A percentile compares a stretch with the other conserved stretches of the same genome.
Conservation (phyloP, 305 asterid species). For the Fraxinus sp. region DNA sequence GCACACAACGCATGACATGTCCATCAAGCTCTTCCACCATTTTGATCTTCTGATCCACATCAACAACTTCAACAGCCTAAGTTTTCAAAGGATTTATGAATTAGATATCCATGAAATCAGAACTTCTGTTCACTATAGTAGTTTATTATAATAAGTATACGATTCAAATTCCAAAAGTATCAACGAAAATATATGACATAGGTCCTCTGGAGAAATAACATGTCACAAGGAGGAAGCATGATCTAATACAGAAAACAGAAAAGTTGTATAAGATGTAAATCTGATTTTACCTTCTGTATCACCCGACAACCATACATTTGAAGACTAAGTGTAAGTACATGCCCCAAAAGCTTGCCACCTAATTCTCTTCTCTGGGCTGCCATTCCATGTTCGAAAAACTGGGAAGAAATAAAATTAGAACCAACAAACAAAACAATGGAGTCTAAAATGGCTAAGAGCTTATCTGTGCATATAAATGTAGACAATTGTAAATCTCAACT, state of each 20-base stretch:
- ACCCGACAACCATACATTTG: conserved; percentile 95
- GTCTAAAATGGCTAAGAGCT: neutral
- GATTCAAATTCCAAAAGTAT: neutral
- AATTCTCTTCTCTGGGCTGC: conserved; percentile 71
- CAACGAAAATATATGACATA: neutral
- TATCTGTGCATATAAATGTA: neutral
- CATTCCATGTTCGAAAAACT: conserved; percentile 89
- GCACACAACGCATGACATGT: conserved; percentile 94
- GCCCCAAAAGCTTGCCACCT: conserved; percentile 65
- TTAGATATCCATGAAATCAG: neutral
- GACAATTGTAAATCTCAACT: conserved; percentile 1
- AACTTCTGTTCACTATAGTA: neutral
- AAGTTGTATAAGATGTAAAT: conserved; percentile 7
- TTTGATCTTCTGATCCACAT: conserved; percentile 87
- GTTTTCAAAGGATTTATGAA: conserved; percentile 7
- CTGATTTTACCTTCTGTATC: conserved; percentile 69
- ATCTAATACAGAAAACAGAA: conserved; percentile 4
- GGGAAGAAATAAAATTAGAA: conserved; percentile 22
- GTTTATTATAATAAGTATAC: neutral
- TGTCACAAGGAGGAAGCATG: neutral
- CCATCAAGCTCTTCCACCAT: conserved; percentile 98
- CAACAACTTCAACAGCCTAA: conserved; percentile 97
- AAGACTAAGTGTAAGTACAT: conserved; percentile 74
- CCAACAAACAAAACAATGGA: conserved; percentile 1
- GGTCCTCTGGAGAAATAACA: neutral